Evolutionary conservation across 257 asterid genomes (phyloP).

Genomic region (Fraxinus anomala): DNA sequence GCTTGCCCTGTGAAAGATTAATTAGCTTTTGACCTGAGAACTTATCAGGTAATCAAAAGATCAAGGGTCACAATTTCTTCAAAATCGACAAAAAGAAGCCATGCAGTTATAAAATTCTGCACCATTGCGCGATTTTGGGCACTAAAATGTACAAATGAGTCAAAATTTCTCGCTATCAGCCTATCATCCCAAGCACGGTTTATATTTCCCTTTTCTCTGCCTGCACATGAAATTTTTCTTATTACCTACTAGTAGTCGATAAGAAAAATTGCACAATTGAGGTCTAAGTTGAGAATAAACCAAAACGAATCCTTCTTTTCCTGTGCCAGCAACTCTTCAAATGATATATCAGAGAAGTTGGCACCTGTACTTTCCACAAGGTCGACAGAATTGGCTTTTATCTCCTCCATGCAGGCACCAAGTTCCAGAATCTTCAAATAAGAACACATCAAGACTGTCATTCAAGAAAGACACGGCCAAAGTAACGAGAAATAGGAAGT

Average conservation of each 20-base stretch:
- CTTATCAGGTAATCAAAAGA: neutral
- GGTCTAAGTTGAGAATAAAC: slow-evolving; percentile 38
- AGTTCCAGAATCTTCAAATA: slow-evolving; percentile 66
- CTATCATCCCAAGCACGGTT: slow-evolving; percentile 40
- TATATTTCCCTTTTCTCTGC: slow-evolving; percentile 67
- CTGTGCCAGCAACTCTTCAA: slow-evolving; percentile 75
- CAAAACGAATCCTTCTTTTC: slow-evolving; percentile 85
- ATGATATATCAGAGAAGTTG: slow-evolving; percentile 62
- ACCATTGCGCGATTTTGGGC: slow-evolving; percentile 33
- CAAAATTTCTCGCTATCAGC: slow-evolving; percentile 13
- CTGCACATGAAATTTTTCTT: slow-evolving; percentile 42
- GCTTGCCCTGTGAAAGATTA: too few species aligned
- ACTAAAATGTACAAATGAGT: slow-evolving; percentile 43
- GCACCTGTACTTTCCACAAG: slow-evolving; percentile 45
- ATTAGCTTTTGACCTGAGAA: too few species aligned
- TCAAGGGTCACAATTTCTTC: slow-evolving; percentile 12
- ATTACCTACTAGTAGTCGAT: neutral
- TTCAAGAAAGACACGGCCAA: too few species aligned
- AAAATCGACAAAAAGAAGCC: slow-evolving; percentile 37
- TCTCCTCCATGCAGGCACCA: slow-evolving; percentile 51
- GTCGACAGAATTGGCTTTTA: slow-evolving; percentile 42
- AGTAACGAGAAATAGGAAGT: too few species aligned
- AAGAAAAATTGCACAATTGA: slow-evolving; percentile 16
- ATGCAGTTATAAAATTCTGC: slow-evolving; percentile 48
- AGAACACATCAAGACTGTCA: too few species aligned